A percentile compares a stretch with the other conserved stretches of the same genome.
These are phyloP conservation scores for Lactarius sp. DNA, from an alignment of 768 basidiomycete species.

Conservation along the genomic window DNA sequence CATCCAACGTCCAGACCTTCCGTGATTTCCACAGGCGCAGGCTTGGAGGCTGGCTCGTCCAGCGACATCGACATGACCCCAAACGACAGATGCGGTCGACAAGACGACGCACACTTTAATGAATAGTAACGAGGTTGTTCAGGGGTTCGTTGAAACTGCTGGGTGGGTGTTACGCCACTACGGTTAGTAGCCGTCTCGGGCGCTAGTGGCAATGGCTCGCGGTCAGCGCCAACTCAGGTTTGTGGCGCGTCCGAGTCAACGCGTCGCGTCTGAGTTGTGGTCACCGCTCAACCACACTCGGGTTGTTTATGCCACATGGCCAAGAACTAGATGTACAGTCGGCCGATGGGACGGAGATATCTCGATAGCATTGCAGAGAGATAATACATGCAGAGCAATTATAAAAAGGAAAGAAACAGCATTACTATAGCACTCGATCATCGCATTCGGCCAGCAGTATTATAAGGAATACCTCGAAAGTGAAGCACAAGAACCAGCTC, in stretches of 20 bases:
- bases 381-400: conserved; percentile 17
- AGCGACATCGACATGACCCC: conserved; percentile 11
- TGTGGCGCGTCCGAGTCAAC: no score
- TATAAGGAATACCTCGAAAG: conserved; percentile 10
- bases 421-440: conserved; percentile 3
- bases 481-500: conserved; percentile 9
- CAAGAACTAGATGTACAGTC: no score
- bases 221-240: conserved; percentile 5
- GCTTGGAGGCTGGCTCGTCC: conserved; percentile 21
- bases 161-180: no score
- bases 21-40: conserved; percentile 29
- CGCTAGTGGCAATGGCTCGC: background rate
- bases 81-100: background rate
- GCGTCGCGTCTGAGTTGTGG: no score
- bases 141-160: background rate
- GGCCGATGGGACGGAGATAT: background rate
- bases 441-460: conserved; percentile 7
- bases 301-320: no score
- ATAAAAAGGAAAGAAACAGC: background rate
- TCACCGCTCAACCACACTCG: no score
- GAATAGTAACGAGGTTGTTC: background rate
- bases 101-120: background rate
- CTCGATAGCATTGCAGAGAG: conserved; percentile 18
- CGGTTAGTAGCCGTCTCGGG: no score
- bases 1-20: conserved; percentile 27